Percentiles rank a stretch among this genome's conserved stretches.
phyloP scores from a whole-genome alignment of 2,329 filamentous ascomycete genomes.

The Sporothrix brasiliensis region DNA sequence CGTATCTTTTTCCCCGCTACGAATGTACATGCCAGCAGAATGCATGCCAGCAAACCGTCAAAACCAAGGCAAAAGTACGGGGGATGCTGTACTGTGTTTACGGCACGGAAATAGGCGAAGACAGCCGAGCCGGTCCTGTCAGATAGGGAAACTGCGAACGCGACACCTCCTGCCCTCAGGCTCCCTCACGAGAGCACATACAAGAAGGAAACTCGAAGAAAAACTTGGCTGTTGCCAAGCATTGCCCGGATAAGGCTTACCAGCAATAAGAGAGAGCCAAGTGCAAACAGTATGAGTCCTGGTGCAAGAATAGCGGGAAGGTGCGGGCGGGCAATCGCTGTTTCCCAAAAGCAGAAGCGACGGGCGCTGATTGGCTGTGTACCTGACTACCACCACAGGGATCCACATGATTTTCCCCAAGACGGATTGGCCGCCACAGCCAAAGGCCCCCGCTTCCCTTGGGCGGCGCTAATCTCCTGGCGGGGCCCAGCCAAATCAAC shows the following conservation, averaged over 20 bases:
- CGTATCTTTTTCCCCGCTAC: constrained; percentile 3
- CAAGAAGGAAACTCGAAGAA: neutral
- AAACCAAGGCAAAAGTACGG: neutral
- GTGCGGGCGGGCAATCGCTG: constrained; percentile 24
- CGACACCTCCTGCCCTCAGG: neutral
- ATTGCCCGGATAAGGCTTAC: neutral
- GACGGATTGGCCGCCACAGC: constrained; percentile 29
- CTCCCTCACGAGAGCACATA: no score
- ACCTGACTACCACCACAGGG: neutral
- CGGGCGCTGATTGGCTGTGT: constrained; percentile 25
- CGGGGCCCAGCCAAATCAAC: constrained; percentile 31
- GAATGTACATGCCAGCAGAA: constrained; percentile 1
- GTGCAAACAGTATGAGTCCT: neutral
- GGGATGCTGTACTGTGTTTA: neutral
- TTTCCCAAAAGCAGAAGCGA: constrained; percentile 21
- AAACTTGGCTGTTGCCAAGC: neutral
- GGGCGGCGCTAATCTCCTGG: constrained; percentile 35
- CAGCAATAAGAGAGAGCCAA: neutral
- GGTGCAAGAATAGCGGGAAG: constrained; percentile 26
- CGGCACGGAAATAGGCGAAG: constrained; percentile 12
- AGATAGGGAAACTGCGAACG: constrained; percentile 19
- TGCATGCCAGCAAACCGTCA: constrained; percentile 8
- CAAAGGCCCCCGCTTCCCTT: constrained; percentile 18
- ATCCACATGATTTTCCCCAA: constrained; percentile 25
- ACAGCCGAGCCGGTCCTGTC: neutral